Percentiles rank a stretch among this genome's conserved stretches.
Evolutionary conservation across 2,329 filamentous ascomycete species (phyloP).

Genomic region (Microdochium bolleyi): DNA sequence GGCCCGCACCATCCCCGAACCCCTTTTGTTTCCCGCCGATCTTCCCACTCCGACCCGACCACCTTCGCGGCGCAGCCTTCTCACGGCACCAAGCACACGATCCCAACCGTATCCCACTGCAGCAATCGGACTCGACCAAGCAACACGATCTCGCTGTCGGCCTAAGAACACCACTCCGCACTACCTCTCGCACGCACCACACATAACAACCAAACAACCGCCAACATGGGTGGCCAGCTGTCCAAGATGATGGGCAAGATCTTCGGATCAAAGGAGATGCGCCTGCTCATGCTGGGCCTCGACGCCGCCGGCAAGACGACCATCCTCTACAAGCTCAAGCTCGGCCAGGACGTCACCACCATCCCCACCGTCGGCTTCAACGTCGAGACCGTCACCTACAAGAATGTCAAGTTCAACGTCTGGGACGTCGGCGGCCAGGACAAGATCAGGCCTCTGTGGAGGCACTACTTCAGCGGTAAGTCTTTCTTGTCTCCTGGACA

Average conservation of each 20-base stretch:
- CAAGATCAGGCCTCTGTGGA: slow-evolving; percentile 96
- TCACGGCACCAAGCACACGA: background rate
- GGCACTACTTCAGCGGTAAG: slow-evolving; percentile 87
- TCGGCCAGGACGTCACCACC: slow-evolving; percentile 95
- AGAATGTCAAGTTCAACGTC: slow-evolving; percentile 99
- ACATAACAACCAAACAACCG: slow-evolving; percentile 7
- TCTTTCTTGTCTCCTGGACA: slow-evolving; percentile 3
- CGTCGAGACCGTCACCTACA: slow-evolving; percentile 97
- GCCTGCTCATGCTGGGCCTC: slow-evolving; percentile 93
- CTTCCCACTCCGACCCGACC: too few relatives aligned
- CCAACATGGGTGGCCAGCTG: slow-evolving; percentile 82
- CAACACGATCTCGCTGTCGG: background rate
- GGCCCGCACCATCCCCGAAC: too few relatives aligned
- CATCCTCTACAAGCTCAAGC: slow-evolving; percentile 98
- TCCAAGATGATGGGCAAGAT: slow-evolving; percentile 98
- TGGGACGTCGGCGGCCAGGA: slow-evolving; percentile 99
- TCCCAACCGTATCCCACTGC: background rate
- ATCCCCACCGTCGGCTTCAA: slow-evolving; percentile 99
- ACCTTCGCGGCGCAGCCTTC: too few relatives aligned
- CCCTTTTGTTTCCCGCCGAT: too few relatives aligned
- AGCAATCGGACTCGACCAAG: too few relatives aligned
- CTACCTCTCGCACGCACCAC: background rate
- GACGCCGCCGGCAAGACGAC: slow-evolving; percentile 99
- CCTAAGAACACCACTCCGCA: background rate
- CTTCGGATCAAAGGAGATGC: slow-evolving; percentile 99